Evolutionary conservation across 2,329 filamentous ascomycete genomes (phyloP).

Genomic region (Gnomoniopsis sp.): DNA sequence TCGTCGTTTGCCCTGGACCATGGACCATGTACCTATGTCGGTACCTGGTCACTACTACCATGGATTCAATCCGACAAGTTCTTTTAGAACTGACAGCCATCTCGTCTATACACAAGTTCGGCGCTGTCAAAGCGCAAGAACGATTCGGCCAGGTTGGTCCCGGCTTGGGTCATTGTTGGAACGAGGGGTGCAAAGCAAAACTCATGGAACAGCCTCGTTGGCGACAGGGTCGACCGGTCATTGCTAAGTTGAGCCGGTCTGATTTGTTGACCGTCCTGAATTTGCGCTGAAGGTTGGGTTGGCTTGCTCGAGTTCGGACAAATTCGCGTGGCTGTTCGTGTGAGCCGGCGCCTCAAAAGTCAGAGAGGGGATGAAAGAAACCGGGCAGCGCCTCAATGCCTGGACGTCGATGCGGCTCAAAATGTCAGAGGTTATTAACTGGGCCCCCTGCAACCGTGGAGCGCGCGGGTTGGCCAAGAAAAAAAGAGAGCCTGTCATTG

Average conservation of each 20-base stretch:
- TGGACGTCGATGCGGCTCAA: constrained; percentile 26
- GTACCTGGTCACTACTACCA: neutral
- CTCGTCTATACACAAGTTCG: constrained; percentile 4
- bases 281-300: neutral
- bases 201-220: too few species aligned
- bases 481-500: neutral
- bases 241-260: too few species aligned
- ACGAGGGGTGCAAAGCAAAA: neutral
- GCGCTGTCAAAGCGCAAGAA: neutral
- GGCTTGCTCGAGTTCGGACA: neutral
- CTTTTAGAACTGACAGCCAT: constrained; percentile 4
- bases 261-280: neutral
- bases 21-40: constrained; percentile 11
- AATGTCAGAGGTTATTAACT: constrained; percentile 24
- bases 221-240: too few species aligned
- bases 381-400: neutral
- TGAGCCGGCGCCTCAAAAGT: neutral
- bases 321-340: neutral
- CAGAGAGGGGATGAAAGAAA: neutral
- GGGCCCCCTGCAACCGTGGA: constrained; percentile 19
- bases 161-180: neutral
- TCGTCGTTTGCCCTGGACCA: constrained; percentile 8
- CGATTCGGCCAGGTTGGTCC: neutral
- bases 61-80: neutral
- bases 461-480: constrained; percentile 21